Base-by-base conservation (phyloP, 2,329 filamentous ascomycete species). In the Clonostachys rhizophaga region DNA sequence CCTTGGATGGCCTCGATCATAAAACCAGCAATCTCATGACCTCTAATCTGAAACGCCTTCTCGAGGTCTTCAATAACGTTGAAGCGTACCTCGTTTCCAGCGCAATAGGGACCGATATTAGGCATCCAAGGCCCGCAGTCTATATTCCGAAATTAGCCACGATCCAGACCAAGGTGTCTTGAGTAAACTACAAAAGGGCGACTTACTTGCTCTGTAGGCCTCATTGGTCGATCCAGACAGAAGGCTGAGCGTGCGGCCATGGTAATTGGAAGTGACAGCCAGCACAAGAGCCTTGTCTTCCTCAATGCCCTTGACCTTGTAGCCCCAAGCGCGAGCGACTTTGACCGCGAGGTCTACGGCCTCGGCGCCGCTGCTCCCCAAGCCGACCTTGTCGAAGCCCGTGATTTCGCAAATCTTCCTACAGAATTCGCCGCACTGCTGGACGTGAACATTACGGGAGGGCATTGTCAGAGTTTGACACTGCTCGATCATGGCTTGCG, bases 1-100 rank as follows among this genome's bases (percentile, higher is more conserved):
- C 91, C 91, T 70, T 96, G 91, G 52, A 96, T 95, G 30, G 91
- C 91, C 72, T 96, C 91, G n/a, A 95, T 83, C 44, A 96, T 81
- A 73, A 96, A 92, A 6, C 88, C 91, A 34, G 91, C 91, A 18
- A 89, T 89, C 58, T 90, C 86, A 59, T 83, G 78, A 45, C 90
- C 89, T 57, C 94, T 86, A 42, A 76, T 78, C 61, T 89, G 83
- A 40, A 96, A 76, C 4, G 84, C 86, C 49, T 80, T 82, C 56
- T 89, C 86, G 14, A 95, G 72, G 58, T 91, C 88, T 17, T 77
- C 72, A 52, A 91, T 78, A 61, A 89, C 86, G 70, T 94, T 90
- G 73, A 89, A 96, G 42, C 83, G 79, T 18, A 18, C 18, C 18
- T 18, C 18, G 18, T 18, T 18, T 18, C 18, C 18, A 18, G 18